Base-by-base conservation (phyloP, 371 early-diverging fungal species). In the Mortierella sp. region DNA sequence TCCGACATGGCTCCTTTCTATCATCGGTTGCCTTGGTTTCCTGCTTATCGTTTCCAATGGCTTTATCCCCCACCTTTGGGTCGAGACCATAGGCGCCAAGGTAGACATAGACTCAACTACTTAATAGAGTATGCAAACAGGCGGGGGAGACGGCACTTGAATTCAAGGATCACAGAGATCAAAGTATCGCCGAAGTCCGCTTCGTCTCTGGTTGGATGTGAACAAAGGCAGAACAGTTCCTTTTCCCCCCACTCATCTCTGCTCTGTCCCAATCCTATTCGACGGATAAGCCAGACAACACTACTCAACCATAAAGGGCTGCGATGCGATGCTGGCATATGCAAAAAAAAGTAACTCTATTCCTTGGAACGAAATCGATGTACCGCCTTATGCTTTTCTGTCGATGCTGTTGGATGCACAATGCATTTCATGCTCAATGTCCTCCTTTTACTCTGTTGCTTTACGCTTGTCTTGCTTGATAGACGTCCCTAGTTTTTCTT, bases 251-350 rank as follows among this genome's bases (percentile, higher is more conserved):
- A 29, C 31, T 55, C 14, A 19, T 55, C 34, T 7, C 61, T 19
- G 31, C 16, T 53, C 45, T 44, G 45, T 16, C 7, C 29, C 6
- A 9, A 22, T 61, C 61, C 37, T 26, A 52, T 52, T 26, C 61
- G 48, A n/a, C 48, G 61, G 61, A 61, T 61, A 61, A 61, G 61
- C 37, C 7, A 9, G 10, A 50, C n/a, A n/a, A 24, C n/a, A 53
- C 37, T 61, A 61, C 61, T 22, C 61, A 61, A 61, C 61, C 61
- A 61, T 34, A 61, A 34, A 31, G 39, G 61, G 61, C 61, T 61
- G 61, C 61, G 61, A 34, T 61, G 61, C 61, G 61, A 34, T 61
- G 61, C 22, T 61, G 37, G 34, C 61, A 61, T 61, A 61, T 61
- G 61, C 37, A 31, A 58, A 6, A 34, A 13, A 16, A 31, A 26